These are phyloP conservation scores for Nepenthes mirabilis DNA, from an alignment of 148 eudicot genomes.

Conservation along the genomic window DNA sequence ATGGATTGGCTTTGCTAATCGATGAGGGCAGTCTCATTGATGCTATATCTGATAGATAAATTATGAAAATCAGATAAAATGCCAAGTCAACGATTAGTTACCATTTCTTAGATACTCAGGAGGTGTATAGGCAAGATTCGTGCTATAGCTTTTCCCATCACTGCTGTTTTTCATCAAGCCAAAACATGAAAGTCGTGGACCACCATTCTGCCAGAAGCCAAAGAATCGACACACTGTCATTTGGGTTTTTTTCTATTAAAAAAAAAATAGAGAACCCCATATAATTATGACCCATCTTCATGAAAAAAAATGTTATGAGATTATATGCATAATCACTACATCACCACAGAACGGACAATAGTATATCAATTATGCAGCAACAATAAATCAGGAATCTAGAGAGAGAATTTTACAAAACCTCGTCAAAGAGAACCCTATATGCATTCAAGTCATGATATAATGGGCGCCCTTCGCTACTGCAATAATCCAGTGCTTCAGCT, in stretches of 20 bases:
- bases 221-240: not conserved
- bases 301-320: too few species aligned
- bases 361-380: not conserved
- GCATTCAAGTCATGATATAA: slow-evolving; percentile 88
- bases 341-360: too few species aligned
- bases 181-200: slow-evolving; percentile 94
- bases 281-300: too few species aligned
- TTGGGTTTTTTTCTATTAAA: too few species aligned
- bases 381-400: too few species aligned
- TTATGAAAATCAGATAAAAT: not conserved
- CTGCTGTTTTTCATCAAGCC: slow-evolving; percentile 94
- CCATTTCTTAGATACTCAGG: slow-evolving; percentile 93
- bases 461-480: slow-evolving; percentile 68
- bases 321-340: too few species aligned
- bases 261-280: not conserved
- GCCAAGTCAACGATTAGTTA: slow-evolving; percentile 8
- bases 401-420: slow-evolving; percentile 27
- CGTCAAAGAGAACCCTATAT: slow-evolving; percentile 91
- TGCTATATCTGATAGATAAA: not conserved
- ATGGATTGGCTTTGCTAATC: too few species aligned
- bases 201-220: slow-evolving; percentile 48
- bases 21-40: too few species aligned
- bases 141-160: slow-evolving; percentile 94
- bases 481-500: slow-evolving; percentile 84
- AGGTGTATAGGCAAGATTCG: slow-evolving; percentile 93